Percentiles rank a stretch among this genome's conserved stretches.
phyloP scores from a whole-genome alignment of 306 rosid species.

The Vicia villosa region DNA sequence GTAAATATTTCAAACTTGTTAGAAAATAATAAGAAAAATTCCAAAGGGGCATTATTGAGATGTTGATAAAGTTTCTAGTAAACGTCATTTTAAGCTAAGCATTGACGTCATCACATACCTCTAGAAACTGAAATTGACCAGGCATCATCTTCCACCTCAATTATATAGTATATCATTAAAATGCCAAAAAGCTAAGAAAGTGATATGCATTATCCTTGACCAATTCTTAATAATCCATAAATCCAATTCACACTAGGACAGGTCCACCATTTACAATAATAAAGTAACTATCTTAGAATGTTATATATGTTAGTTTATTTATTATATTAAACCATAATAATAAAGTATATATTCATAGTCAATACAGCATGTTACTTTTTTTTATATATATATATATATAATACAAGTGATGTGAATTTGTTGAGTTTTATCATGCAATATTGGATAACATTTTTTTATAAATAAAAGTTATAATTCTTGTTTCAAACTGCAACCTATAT shows the following conservation, averaged over 20 bases:
- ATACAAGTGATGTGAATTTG: background rate
- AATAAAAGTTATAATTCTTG: too few relatives aligned
- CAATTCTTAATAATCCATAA: background rate
- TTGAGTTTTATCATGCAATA: background rate
- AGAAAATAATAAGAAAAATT: background rate
- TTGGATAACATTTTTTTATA: too few relatives aligned
- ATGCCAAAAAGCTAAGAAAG: background rate
- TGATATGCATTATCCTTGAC: conserved; percentile 24
- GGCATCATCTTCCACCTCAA: conserved; percentile 9
- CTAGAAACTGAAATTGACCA: background rate
- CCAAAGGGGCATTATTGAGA: background rate
- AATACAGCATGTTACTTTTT: background rate
- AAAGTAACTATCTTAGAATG: background rate
- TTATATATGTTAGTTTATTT: background rate
- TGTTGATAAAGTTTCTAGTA: background rate
- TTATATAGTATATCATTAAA: background rate
- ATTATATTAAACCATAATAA: background rate
- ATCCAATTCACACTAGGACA: background rate
- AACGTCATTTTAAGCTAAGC: conserved; percentile 33
- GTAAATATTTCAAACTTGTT: background rate
- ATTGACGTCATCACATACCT: conserved; percentile 12
- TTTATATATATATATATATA: too few relatives aligned
- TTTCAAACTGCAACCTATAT: too few relatives aligned
- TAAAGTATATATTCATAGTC: background rate
- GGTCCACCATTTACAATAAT: background rate